Conservation (phyloP, 2,329 filamentous ascomycete species). For the Basipetospora chlamydospora region DNA sequence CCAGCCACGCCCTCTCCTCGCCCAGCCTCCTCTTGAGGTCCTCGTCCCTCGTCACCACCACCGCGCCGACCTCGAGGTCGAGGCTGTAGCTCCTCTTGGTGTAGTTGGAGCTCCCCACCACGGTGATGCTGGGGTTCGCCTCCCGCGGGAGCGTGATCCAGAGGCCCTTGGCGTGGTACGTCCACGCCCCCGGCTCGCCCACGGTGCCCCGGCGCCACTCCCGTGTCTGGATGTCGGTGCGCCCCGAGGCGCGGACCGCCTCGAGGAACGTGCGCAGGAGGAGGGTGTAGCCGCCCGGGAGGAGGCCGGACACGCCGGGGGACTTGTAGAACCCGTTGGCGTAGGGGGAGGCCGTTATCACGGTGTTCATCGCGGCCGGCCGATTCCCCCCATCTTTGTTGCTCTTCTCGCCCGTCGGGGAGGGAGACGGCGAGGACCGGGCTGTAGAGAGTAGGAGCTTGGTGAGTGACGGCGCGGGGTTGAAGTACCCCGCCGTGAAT, state of each 20-base stretch:
- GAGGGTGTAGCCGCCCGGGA: constrained; percentile 84
- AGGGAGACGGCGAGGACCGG: constrained; percentile 35
- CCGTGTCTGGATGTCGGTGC: constrained; percentile 52
- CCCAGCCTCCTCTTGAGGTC: constrained; percentile 57
- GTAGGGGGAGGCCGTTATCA: constrained; percentile 83
- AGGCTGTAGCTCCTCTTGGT: constrained; percentile 86
- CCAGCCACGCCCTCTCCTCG: constrained; percentile 67
- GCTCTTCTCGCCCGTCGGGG: too few species aligned
- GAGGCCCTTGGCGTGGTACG: constrained; percentile 92
- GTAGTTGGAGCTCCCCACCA: constrained; percentile 90
- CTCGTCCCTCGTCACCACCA: constrained; percentile 70
- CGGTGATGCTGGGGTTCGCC: constrained; percentile 55
- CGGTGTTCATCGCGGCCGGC: too few species aligned
- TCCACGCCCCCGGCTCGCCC: constrained; percentile 75
- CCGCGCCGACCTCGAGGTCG: constrained; percentile 77
- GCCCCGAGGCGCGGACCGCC: constrained; percentile 29
- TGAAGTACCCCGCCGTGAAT: constrained; percentile 97
- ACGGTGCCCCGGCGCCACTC: constrained; percentile 83
- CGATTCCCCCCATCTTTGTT: too few species aligned
- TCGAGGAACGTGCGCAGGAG: constrained; percentile 71
- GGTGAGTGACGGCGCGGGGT: constrained; percentile 76
- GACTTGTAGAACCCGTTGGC: constrained; percentile 94
- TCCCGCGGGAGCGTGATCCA: constrained; percentile 68
- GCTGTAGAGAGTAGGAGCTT: constrained; percentile 63
- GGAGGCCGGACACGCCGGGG: constrained; percentile 72